phyloP scores from a whole-genome alignment of 2,329 filamentous ascomycete species.

The Curvularia sp. region DNA sequence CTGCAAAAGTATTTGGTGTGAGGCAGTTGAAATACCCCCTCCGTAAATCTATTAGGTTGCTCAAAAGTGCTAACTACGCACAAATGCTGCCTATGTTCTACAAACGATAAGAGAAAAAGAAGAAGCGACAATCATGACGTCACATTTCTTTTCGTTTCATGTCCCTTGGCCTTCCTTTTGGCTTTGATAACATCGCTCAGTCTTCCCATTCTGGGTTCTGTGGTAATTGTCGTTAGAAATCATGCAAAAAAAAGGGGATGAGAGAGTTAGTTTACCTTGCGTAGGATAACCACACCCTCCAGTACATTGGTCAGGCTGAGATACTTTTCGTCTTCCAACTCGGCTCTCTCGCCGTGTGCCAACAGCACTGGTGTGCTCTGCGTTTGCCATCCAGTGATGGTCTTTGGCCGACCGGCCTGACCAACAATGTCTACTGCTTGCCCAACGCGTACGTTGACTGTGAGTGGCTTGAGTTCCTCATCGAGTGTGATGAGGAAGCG shows the following conservation, averaged over 20 bases:
- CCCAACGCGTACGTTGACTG: conserved; percentile 94
- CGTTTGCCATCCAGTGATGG: conserved; percentile 99
- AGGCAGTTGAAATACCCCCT: conserved; percentile 1
- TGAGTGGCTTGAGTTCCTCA: conserved; percentile 90
- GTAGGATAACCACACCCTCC: conserved; percentile 93
- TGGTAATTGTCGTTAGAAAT: conserved; percentile 19
- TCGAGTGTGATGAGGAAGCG: conserved; percentile 96
- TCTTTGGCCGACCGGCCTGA: conserved; percentile 96
- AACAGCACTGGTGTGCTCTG: conserved; percentile 98
- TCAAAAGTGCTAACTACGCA: conserved; percentile 20
- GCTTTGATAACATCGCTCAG: conserved; percentile 25
- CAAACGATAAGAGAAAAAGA: neutral
- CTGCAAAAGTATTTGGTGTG: neutral
- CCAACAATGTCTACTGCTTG: conserved; percentile 98
- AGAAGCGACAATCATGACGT: conserved; percentile 1
- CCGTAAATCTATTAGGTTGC: conserved; percentile 43
- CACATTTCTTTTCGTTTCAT: conserved; percentile 9
- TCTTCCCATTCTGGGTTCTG: conserved; percentile 59
- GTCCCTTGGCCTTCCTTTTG: neutral
- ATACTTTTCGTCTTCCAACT: conserved; percentile 97
- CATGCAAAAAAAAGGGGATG: neutral
- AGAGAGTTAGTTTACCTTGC: conserved; percentile 74
- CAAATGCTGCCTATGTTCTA: conserved; percentile 20
- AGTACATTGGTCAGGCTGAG: conserved; percentile 88
- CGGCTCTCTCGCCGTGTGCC: conserved; percentile 92